phyloP scores from a whole-genome alignment of 2,329 filamentous ascomycete species.

The Lomentospora prolificans region DNA sequence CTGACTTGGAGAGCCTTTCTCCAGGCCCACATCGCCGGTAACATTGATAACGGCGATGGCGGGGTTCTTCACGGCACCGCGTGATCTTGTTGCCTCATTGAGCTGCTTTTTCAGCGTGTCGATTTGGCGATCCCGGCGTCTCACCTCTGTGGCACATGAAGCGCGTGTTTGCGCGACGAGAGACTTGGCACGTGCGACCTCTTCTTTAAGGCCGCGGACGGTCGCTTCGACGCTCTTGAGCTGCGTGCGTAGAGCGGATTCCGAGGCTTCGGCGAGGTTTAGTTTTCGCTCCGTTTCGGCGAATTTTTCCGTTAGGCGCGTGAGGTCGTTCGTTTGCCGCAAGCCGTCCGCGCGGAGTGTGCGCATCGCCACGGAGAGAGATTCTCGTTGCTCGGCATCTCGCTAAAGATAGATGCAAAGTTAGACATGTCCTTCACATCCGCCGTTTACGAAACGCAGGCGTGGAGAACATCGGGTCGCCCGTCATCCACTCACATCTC shows the following conservation, averaged over 20 bases:
- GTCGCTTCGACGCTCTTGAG: constrained; percentile 65
- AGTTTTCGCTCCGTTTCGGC: constrained; percentile 45
- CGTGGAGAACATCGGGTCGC: not conserved
- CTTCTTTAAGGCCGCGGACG: constrained; percentile 71
- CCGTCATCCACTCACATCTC: constrained; percentile 57
- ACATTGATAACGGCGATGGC: constrained; percentile 48
- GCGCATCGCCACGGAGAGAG: constrained; percentile 67
- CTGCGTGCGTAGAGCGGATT: constrained; percentile 59
- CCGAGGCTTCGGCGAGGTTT: constrained; percentile 55
- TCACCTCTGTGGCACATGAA: constrained; percentile 81
- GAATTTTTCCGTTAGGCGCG: constrained; percentile 44
- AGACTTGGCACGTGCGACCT: constrained; percentile 68
- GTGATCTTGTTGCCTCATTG: constrained; percentile 55
- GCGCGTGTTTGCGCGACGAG: constrained; percentile 74
- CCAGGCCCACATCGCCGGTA: constrained; percentile 41
- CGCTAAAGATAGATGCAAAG: constrained; percentile 40
- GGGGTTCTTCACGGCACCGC: constrained; percentile 44
- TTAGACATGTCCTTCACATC: not conserved
- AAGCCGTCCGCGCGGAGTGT: constrained; percentile 65
- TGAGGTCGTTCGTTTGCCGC: constrained; percentile 61
- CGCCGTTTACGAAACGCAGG: too few relatives aligned
- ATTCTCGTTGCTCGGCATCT: constrained; percentile 82
- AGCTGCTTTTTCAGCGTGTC: constrained; percentile 83
- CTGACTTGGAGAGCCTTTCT: constrained; percentile 27
- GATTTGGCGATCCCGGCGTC: constrained; percentile 82